Evolutionary conservation across 2,329 filamentous ascomycete species (phyloP).

Genomic region (Aschersonia sp.): DNA sequence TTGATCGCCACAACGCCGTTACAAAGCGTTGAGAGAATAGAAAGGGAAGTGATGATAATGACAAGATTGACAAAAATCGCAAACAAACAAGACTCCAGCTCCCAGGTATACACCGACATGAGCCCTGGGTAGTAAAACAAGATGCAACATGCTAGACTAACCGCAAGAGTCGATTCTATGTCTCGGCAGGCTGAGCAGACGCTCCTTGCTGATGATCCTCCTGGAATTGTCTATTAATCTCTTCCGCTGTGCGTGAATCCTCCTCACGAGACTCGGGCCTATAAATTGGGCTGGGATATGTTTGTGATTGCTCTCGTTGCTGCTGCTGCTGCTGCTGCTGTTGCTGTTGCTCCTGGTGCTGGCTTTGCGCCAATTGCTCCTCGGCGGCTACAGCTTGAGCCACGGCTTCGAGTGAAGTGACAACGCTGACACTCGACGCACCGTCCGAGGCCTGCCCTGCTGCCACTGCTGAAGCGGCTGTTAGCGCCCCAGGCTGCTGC

Average conservation of each 20-base stretch:
- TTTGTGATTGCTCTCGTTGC: slow-evolving; percentile 1
- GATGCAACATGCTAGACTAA: no score
- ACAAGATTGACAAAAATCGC: no score
- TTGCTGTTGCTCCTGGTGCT: slow-evolving; percentile 9
- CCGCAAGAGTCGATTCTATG: background rate
- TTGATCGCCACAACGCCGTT: no score
- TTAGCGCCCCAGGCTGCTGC: slow-evolving; percentile 1
- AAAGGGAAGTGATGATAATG: no score
- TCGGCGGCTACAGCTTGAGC: slow-evolving; percentile 33
- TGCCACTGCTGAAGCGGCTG: slow-evolving; percentile 7
- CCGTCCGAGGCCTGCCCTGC: slow-evolving; percentile 9
- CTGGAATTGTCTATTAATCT: slow-evolving; percentile 39
- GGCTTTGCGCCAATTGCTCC: slow-evolving; percentile 19
- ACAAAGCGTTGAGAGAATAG: no score
- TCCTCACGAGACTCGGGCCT: slow-evolving; percentile 25
- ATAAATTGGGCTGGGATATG: slow-evolving; percentile 15
- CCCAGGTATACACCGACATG: no score
- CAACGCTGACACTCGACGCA: slow-evolving; percentile 12
- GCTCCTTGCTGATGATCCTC: slow-evolving; percentile 21
- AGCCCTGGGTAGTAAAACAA: no score
- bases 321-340: no score
- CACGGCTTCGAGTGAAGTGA: slow-evolving; percentile 31
- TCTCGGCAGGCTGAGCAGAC: background rate
- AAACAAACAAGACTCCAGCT: no score
- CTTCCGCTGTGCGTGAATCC: slow-evolving; percentile 33